Evolutionary conservation across 139 green algal genomes (phyloP), one percentile per base, ranked within the genome.

Genomic region (Chlorella vulgaris): DNA sequence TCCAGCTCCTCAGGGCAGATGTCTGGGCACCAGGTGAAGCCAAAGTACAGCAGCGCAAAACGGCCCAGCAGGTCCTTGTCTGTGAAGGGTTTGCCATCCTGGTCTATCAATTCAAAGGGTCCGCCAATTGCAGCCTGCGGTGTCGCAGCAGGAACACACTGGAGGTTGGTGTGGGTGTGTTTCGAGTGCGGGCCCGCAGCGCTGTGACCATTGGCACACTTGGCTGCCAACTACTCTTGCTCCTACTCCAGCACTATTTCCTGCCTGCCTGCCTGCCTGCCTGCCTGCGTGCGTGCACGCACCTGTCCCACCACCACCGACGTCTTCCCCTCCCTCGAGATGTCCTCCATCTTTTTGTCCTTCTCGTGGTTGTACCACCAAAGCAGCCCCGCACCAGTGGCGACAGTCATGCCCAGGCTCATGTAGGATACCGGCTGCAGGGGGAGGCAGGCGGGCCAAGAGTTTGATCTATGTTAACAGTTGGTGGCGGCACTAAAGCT

Each of bases 1-100:
- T 98, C 92, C 61, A 99, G 88, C 87, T 99, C 97, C 66, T 99
- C 97, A 4, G 97, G 97, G 84, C 97, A 99, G 80, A 99, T 97
- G 91, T 99, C 97, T 15, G 97, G 97, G 86, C 97, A 99, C 81
- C 92, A 86, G 15, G 97, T 99, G 90, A 99, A 99, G 26, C 97
- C 97, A 90, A 99, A 99, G 85, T 99, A 99, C 0, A 99, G 82
- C 65, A 99, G 69, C 22, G 87, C 87, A 83, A 96, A 99, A 35
- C 93, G 81, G 33, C 96, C 96, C 24, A 88, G 83, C 29, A 99
- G 80, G 84, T 98, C 86, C 40, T 90, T 86, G 60, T 95, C 65
- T 10, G 90, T 94, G 67, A 98, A 97, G 1, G 73, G 62, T 74
- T 96, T 96, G 67, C 91, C 91, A 26, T 94, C 70, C 31, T 92